Percentiles rank a stretch among this genome's conserved stretches.
Evolutionary conservation across 169 alveolate genomes (phyloP).

Genomic region (Cystoisospora suis): DNA sequence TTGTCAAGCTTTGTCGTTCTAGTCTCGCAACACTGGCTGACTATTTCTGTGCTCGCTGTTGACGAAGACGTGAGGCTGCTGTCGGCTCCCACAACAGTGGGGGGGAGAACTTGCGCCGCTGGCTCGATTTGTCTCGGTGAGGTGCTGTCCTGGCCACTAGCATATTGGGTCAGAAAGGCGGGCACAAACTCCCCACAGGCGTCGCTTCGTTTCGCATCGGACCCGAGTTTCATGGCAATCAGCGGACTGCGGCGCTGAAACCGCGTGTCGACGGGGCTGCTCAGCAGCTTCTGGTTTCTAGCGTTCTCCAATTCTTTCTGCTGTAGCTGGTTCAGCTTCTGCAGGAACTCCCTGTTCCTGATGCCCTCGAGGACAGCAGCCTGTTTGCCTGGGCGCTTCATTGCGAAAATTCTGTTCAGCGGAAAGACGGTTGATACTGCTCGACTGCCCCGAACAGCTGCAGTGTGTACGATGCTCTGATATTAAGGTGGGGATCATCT

Average conservation of each 20-base stretch:
- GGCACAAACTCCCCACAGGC: not conserved
- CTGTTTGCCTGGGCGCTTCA: not conserved
- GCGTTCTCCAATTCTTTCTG: not conserved
- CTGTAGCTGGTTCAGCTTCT: not conserved
- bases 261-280: not conserved
- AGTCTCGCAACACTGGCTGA: not conserved
- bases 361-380: not conserved
- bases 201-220: not conserved
- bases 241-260: constrained; percentile 10
- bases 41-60: not conserved
- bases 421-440: too few species aligned
- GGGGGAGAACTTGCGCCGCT: not conserved
- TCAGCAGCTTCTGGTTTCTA: not conserved
- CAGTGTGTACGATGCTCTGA: too few species aligned
- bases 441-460: too few species aligned
- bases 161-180: not conserved
- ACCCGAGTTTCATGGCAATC: not conserved
- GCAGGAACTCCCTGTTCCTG: not conserved
- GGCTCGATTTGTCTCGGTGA: not conserved
- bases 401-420: too few species aligned
- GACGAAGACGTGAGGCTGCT: not conserved
- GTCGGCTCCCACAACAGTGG: not conserved
- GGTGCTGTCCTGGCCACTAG: not conserved
- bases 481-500: too few species aligned
- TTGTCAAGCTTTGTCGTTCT: not conserved